A percentile compares a stretch with the other conserved stretches of the same genome.
Evolutionary conservation across 257 asterid species (phyloP).

Genomic region (Rhazya stricta): DNA sequence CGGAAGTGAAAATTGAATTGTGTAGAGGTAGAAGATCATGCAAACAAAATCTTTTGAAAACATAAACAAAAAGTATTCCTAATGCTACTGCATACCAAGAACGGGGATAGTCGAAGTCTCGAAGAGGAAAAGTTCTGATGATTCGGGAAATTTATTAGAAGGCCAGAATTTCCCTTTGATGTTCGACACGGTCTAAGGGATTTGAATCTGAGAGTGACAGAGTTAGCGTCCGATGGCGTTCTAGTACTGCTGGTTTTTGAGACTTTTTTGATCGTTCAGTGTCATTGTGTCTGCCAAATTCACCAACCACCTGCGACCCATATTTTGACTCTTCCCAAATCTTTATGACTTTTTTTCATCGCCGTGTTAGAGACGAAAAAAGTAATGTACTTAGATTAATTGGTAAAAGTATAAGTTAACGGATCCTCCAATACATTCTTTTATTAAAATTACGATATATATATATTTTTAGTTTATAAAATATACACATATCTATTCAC

Average conservation of each 20-base stretch:
- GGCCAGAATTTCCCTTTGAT: not conserved
- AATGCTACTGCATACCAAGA: not conserved
- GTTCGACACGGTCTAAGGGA: not conserved
- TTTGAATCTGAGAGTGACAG: no score
- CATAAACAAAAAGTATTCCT: not conserved
- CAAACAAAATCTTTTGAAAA: slow-evolving; percentile 4
- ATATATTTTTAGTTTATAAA: no score
- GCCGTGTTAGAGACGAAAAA: not conserved
- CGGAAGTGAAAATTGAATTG: not conserved
- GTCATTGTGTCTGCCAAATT: not conserved
- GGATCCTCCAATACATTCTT: no score
- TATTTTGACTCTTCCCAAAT: not conserved
- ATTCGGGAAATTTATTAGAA: not conserved
- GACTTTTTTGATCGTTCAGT: not conserved
- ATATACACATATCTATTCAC: no score
- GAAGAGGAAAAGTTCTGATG: not conserved
- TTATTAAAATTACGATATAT: no score
- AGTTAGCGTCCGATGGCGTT: not conserved
- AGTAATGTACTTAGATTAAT: no score
- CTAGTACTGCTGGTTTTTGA: not conserved
- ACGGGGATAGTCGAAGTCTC: not conserved
- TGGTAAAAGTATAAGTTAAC: not conserved
- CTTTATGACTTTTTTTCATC: not conserved
- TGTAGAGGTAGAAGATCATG: not conserved
- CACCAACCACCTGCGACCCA: not conserved